Evolutionary conservation across 2,329 filamentous ascomycete genomes (phyloP).

Genomic region (Xylariaceae sp.): DNA sequence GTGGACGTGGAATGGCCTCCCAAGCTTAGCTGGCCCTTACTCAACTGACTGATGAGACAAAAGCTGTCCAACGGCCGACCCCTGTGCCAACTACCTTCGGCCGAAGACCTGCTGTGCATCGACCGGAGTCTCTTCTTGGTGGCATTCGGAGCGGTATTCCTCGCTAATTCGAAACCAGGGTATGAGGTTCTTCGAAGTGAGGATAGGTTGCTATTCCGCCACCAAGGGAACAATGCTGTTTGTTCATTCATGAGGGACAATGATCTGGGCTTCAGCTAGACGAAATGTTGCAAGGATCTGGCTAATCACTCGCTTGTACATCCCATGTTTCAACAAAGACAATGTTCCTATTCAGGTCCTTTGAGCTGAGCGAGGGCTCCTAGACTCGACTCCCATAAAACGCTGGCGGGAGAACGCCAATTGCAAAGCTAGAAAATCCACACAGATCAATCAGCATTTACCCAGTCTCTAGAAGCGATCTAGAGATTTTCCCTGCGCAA

Average conservation of each 20-base stretch:
- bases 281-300: neutral
- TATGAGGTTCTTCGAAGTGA: neutral
- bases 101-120: slow-evolving; percentile 8
- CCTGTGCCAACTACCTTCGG: slow-evolving; percentile 11
- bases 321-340: neutral
- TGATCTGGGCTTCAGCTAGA: neutral
- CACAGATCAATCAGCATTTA: too few relatives aligned
- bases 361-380: too few relatives aligned
- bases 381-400: too few relatives aligned
- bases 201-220: neutral
- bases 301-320: neutral
- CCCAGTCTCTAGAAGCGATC: neutral
- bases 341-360: too few relatives aligned
- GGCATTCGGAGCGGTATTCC: slow-evolving; percentile 10
- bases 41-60: slow-evolving; percentile 5
- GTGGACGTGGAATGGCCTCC: neutral
- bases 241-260: neutral
- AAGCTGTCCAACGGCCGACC: slow-evolving; percentile 15
- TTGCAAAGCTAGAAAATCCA: too few relatives aligned
- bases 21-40: neutral
- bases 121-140: slow-evolving; percentile 9
- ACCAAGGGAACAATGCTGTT: neutral
- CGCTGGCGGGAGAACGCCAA: too few relatives aligned
- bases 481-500: neutral
- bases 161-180: too few relatives aligned